phyloP scores from a whole-genome alignment of 2,329 filamentous ascomycete species.

The Chaetomium sp. region DNA sequence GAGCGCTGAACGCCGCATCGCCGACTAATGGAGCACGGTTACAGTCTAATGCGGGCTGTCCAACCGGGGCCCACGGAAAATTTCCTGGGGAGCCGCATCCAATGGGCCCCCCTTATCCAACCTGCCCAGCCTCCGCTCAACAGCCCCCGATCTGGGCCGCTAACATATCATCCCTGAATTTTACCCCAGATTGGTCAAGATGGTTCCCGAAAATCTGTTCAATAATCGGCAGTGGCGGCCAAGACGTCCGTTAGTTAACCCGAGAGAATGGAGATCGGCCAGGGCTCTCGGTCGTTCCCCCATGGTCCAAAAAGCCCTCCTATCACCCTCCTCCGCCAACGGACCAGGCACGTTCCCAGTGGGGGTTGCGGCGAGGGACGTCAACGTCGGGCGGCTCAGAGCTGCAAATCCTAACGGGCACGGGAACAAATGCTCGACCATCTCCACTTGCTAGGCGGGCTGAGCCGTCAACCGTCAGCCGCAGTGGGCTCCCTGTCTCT shows the following conservation, averaged over 20 bases:
- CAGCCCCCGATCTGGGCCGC: neutral
- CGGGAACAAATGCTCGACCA: neutral
- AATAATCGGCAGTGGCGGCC: conserved; percentile 17
- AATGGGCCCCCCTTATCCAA: conserved; percentile 3
- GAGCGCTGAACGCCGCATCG: conserved; percentile 5
- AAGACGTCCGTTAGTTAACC: conserved; percentile 3
- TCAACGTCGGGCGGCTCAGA: neutral
- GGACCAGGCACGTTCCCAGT: conserved; percentile 17
- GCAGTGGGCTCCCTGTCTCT: conserved; percentile 9
- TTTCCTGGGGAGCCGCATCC: conserved; percentile 17
- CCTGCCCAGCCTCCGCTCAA: neutral
- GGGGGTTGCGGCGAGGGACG: neutral
- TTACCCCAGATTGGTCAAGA: conserved; percentile 22
- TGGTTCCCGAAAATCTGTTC: conserved; percentile 10
- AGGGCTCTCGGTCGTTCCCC: conserved; percentile 4
- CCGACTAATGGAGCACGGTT: conserved; percentile 11
- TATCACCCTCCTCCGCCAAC: neutral
- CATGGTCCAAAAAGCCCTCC: neutral
- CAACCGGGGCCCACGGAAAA: neutral
- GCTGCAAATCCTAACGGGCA: neutral
- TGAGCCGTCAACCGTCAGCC: conserved; percentile 21
- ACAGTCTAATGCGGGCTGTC: neutral
- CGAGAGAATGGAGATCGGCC: conserved; percentile 18
- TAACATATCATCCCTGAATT: conserved; percentile 11
- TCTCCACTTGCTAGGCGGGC: conserved; percentile 15